Base-by-base conservation (phyloP, 1,284 basidiomycete species). In the Agroathelia rolfsii region DNA sequence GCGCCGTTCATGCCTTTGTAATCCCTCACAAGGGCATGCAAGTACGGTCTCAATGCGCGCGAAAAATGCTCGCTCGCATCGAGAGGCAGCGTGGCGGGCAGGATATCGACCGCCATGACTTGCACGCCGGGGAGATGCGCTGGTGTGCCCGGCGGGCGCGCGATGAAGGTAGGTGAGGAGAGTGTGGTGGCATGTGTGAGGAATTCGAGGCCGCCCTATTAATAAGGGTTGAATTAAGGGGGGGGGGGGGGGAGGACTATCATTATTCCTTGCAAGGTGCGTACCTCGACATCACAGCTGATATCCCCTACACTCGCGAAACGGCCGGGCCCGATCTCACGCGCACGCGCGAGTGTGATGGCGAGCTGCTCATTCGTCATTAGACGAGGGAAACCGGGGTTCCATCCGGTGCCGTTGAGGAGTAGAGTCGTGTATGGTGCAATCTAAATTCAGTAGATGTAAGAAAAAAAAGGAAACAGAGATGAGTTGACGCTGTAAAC, bases 61-160 rank as follows among this genome's bases (percentile, higher is more conserved):
- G 80, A 82, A 54, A 94, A 94, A 42, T 83, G 74, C 20, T 62
- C 49, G 0, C 84, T 87, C 5, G 88, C 81, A 44, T 93, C 88
- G 28, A 73, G 58, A 14, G 88, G 83, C 10, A 94, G 66, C 34
- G 82, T 74, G 0, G 88, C 72, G 0, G 89, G 90, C 3, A 93
- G 69, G 42, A 94, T 93, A 48, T 94, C 90, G 31, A 90, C 80
- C 0, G 83, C 73, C 72, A 89, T 87, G 46, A 92, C 74, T 32
- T 81, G 72, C 3, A 87, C 66, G 0, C 66, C 61, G 0, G 73
- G 72, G 3, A 75, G 59, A 32, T 67, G 50, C 1, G 55, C 44
- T 1, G 65, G 64, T 8, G 66, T 55, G 6, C 50, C 47, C 3
- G 49, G 36, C 1, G 68, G 71, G 18, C 55, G 65, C 42, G 66